These are phyloP conservation scores for Meira miltonrushii DNA, from an alignment of 1,284 basidiomycete genomes.

Conservation along the genomic window DNA sequence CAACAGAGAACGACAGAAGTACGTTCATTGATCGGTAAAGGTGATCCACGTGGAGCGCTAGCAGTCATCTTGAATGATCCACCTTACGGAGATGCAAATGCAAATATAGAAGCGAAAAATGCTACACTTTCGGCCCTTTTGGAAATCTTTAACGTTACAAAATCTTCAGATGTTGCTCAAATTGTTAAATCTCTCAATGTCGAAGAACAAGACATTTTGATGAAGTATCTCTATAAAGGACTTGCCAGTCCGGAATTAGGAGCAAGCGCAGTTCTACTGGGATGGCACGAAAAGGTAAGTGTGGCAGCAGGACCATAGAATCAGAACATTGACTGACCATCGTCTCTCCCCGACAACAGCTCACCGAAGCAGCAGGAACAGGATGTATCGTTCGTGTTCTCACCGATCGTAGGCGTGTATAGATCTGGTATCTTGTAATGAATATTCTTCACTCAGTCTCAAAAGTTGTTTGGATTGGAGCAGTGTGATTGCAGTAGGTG, in stretches of 20 bases:
- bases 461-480: not conserved
- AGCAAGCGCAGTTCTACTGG: conserved; percentile 72
- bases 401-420: conserved; percentile 67
- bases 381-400: conserved; percentile 96
- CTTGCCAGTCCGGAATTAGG: conserved; percentile 70
- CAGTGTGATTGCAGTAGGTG: not conserved
- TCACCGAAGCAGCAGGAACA: conserved; percentile 89
- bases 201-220: conserved; percentile 82
- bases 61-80: conserved; percentile 32
- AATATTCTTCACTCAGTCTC: not conserved
- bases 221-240: conserved; percentile 98
- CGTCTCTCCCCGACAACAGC: conserved; percentile 56
- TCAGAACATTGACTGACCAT: not conserved
- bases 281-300: conserved; percentile 90
- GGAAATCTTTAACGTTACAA: conserved; percentile 89
- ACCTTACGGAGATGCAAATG: conserved; percentile 37
- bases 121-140: conserved; percentile 77
- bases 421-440: not conserved
- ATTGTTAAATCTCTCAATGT: conserved; percentile 70
- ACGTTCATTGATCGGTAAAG: conserved; percentile 58
- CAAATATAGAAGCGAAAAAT: conserved; percentile 43
- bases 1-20: conserved; percentile 70
- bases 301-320: not conserved
- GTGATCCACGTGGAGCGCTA: conserved; percentile 40
- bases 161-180: conserved; percentile 76